These are phyloP conservation scores for Entelexis paramagnoliae DNA, from an alignment of 1,139 yeast species.

Conservation along the genomic window DNA sequence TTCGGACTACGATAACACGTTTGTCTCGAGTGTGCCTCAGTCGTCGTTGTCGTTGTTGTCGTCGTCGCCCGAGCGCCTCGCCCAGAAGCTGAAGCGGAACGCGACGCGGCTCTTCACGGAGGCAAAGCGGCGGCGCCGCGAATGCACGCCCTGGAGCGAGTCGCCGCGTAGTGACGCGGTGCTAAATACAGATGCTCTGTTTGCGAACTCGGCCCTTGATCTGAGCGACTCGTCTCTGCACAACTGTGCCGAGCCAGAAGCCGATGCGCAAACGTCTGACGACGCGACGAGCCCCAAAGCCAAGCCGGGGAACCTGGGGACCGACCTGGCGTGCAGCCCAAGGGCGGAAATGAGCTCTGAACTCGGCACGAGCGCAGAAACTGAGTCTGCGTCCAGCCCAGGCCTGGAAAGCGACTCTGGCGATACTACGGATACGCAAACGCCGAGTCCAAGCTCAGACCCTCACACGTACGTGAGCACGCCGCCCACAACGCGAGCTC, in stretches of 20 bases:
- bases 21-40: neutral
- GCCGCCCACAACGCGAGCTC: neutral
- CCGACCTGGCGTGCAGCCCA: too few relatives aligned
- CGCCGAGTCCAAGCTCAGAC: too few relatives aligned
- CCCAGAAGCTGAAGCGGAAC: neutral
- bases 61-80: neutral
- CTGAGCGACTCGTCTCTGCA: neutral
- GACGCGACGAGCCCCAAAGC: too few relatives aligned
- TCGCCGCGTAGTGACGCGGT: too few relatives aligned
- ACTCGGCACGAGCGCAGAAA: too few relatives aligned
- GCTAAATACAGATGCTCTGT: neutral
- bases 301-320: too few relatives aligned
- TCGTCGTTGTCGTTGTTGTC: neutral
- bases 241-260: neutral
- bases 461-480: too few relatives aligned
- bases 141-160: too few relatives aligned
- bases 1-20: neutral
- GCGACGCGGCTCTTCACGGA: neutral
- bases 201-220: neutral
- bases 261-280: neutral
- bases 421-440: too few relatives aligned
- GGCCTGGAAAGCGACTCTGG: too few relatives aligned
- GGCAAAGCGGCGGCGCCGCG: neutral
- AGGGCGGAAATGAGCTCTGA: too few relatives aligned
- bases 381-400: too few relatives aligned